Evolutionary conservation across 2,329 filamentous ascomycete species (phyloP).

Genomic region (Microsporum audouinii): DNA sequence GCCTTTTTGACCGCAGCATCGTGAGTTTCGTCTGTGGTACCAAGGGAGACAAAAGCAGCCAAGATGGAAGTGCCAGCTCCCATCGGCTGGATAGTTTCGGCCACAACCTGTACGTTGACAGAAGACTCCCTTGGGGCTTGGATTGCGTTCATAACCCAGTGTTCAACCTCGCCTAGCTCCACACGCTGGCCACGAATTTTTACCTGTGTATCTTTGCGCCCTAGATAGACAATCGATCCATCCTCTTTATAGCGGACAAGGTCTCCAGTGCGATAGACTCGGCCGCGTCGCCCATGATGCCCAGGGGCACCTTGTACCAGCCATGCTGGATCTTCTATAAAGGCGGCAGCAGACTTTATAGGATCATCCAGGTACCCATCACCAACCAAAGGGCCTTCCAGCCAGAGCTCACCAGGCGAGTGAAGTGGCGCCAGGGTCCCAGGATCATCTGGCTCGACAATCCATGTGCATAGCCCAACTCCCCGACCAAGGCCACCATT

Average conservation of each 20-base stretch:
- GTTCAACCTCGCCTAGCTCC: conserved; percentile 2
- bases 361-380: conserved; percentile 32
- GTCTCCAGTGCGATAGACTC: conserved; percentile 46
- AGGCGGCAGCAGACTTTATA: conserved; percentile 23
- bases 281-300: conserved; percentile 7
- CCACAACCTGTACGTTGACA: neutral
- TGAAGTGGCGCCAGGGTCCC: conserved; percentile 29
- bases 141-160: neutral
- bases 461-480: conserved; percentile 21
- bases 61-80: neutral
- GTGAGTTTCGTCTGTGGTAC: neutral
- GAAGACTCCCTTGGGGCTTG: neutral
- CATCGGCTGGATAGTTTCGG: neutral
- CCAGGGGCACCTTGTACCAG: conserved; percentile 24
- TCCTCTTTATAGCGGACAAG: conserved; percentile 16
- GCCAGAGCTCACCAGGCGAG: conserved; percentile 25
- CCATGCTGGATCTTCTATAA: conserved; percentile 50
- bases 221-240: conserved; percentile 15
- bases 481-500: conserved; percentile 28
- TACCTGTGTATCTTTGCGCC: conserved; percentile 3
- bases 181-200: conserved; percentile 5
- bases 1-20: neutral
- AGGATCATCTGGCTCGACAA: conserved; percentile 26
- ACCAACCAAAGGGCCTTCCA: conserved; percentile 30
- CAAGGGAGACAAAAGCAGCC: neutral